A percentile compares a stretch with the other conserved stretches of the same genome.
These are phyloP conservation scores for Neophaeococcomyces aloes DNA, from an alignment of 2,329 filamentous ascomycete genomes.

Conservation along the genomic window DNA sequence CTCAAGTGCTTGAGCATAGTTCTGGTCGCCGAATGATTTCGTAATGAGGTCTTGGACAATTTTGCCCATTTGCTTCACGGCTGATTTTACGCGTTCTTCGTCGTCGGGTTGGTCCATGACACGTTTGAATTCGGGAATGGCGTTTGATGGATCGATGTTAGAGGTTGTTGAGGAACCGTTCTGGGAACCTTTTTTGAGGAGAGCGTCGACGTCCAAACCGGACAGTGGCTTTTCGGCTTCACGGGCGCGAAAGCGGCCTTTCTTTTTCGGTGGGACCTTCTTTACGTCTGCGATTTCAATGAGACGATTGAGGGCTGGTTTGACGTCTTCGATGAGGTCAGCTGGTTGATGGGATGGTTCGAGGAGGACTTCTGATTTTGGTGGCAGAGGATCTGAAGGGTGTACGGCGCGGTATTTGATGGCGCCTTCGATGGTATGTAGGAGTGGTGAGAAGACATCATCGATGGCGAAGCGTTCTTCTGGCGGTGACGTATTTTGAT, in stretches of 20 bases:
- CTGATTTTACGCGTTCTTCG: conserved; percentile 53
- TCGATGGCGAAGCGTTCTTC: conserved; percentile 70
- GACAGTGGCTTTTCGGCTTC: conserved; percentile 74
- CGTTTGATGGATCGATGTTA: conserved; percentile 57
- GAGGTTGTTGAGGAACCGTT: conserved; percentile 30
- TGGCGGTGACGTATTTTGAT: conserved; percentile 57
- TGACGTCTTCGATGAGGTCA: conserved; percentile 50
- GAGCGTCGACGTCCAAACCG: conserved; percentile 72
- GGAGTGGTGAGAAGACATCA: conserved; percentile 69
- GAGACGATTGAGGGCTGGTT: conserved; percentile 51
- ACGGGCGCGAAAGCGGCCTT: conserved; percentile 47
- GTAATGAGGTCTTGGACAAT: conserved; percentile 61
- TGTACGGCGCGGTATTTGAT: conserved; percentile 73
- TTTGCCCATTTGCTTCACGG: conserved; percentile 60
- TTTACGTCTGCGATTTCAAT: conserved; percentile 67
- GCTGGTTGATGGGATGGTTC: conserved; percentile 64
- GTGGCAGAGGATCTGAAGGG: conserved; percentile 53
- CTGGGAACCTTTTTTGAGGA: conserved; percentile 53
- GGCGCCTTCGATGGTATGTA: conserved; percentile 83
- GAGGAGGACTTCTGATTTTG: conserved; percentile 53
- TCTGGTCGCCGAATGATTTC: conserved; percentile 62
- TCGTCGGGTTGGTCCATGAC: conserved; percentile 53
- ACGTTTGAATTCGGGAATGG: conserved; percentile 85
- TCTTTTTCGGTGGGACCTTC: conserved; percentile 72
- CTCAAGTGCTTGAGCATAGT: conserved; percentile 66